Conservation (phyloP, 1,139 yeast species). For the Kodamaea suecica region DNA sequence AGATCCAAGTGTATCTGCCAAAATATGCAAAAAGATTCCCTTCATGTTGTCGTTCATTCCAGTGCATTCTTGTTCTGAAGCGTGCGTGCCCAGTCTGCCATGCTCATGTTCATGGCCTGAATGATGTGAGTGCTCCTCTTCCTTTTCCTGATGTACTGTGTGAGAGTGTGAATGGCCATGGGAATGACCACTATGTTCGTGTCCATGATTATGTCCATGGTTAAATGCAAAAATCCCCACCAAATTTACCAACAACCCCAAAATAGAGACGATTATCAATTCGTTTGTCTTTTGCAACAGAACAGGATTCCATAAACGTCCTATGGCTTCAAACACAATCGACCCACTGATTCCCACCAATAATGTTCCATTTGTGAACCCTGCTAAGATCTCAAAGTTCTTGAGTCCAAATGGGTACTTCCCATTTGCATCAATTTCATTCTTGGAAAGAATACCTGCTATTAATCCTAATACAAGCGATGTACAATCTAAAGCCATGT, state of each 20-base stretch:
- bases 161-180: slow-evolving; percentile 25
- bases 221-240: slow-evolving; percentile 94
- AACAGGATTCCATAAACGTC: slow-evolving; percentile 75
- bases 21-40: slow-evolving; percentile 87
- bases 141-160: background rate
- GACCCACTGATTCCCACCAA: slow-evolving; percentile 86
- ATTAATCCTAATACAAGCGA: slow-evolving; percentile 86
- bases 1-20: slow-evolving; percentile 95
- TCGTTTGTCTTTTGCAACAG: slow-evolving; percentile 79
- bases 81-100: slow-evolving; percentile 22
- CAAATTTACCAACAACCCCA: slow-evolving; percentile 84
- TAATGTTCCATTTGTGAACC: slow-evolving; percentile 89
- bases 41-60: slow-evolving; percentile 80
- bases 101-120: slow-evolving; percentile 17
- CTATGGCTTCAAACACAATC: slow-evolving; percentile 81
- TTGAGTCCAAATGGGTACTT: slow-evolving; percentile 84
- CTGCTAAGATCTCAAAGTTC: slow-evolving; percentile 87
- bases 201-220: slow-evolving; percentile 49
- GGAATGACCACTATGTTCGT: slow-evolving; percentile 11
- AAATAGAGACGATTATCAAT: slow-evolving; percentile 72
- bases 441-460: slow-evolving; percentile 65
- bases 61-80: slow-evolving; percentile 14
- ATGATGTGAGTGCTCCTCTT: slow-evolving; percentile 3
- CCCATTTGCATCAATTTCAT: slow-evolving; percentile 51
- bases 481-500: slow-evolving; percentile 93